phyloP scores from a whole-genome alignment of 441 rosid species.

The Metrosideros polymorpha region DNA sequence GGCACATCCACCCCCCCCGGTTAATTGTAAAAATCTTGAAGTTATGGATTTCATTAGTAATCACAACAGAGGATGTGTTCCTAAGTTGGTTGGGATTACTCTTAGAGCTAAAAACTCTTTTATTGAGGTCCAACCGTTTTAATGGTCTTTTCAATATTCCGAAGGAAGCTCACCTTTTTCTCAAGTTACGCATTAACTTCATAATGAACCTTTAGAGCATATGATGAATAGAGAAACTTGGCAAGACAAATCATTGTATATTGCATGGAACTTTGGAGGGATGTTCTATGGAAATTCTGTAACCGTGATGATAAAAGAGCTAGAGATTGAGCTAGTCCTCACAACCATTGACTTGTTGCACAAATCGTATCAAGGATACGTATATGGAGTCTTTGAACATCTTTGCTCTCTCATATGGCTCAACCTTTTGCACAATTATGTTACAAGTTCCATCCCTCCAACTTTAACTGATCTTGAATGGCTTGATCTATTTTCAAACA shows the following conservation, averaged over 20 bases:
- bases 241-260: neutral
- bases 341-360: neutral
- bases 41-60: too few species aligned
- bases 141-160: too few species aligned
- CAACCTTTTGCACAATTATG: too few species aligned
- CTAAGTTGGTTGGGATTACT: too few species aligned
- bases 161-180: too few species aligned
- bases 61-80: too few species aligned
- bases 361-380: neutral
- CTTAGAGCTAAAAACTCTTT: too few species aligned
- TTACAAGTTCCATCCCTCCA: neutral
- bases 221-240: neutral
- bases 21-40: too few species aligned
- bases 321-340: neutral
- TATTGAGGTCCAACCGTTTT: too few species aligned
- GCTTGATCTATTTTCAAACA: neutral
- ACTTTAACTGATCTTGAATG: neutral
- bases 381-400: neutral
- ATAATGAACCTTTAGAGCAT: neutral
- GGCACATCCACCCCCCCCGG: too few species aligned
- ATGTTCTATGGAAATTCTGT: neutral
- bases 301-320: neutral
- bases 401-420: neutral
- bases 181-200: neutral
- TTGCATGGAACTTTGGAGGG: neutral